Conservation (phyloP, 2,329 filamentous ascomycete genomes). For the Colletotrichum higginsianum region DNA sequence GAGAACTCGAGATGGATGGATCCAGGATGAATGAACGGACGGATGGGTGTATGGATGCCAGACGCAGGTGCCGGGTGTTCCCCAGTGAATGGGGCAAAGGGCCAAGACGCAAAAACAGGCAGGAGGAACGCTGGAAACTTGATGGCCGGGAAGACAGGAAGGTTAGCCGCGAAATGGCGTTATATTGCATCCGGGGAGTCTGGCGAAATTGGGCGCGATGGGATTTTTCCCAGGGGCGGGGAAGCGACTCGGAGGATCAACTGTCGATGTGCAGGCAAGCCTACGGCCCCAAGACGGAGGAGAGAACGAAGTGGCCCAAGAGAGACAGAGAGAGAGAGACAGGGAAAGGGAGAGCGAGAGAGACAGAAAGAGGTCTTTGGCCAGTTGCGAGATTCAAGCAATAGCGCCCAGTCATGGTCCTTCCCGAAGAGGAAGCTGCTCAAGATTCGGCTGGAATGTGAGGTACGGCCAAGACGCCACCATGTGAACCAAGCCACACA, state of each 20-base stretch:
- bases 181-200: conserved; percentile 9
- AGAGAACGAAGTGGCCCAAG: too few relatives aligned
- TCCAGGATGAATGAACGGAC: too few relatives aligned
- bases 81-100: conserved; percentile 1
- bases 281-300: too few relatives aligned
- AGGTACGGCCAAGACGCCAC: conserved; percentile 31
- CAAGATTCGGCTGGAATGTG: conserved; percentile 11
- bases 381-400: conserved; percentile 35
- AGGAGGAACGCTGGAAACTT: conserved; percentile 7
- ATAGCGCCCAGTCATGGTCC: conserved; percentile 23
- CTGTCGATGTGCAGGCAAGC: background rate
- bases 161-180: conserved; percentile 1
- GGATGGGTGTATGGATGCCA: background rate
- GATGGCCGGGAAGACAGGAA: conserved; percentile 1
- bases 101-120: conserved; percentile 14
- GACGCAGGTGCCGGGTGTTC: too few relatives aligned
- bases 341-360: background rate
- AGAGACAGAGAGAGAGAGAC: background rate
- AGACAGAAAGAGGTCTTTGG: background rate
- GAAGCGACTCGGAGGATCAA: background rate
- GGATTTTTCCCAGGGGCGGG: background rate
- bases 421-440: conserved; percentile 36
- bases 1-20: background rate
- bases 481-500: conserved; percentile 36
- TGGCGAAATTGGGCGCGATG: conserved; percentile 16